Percentiles rank a stretch among this genome's conserved stretches.
phyloP scores from a whole-genome alignment of 257 asterid species.

The Hygrophila difformis region DNA sequence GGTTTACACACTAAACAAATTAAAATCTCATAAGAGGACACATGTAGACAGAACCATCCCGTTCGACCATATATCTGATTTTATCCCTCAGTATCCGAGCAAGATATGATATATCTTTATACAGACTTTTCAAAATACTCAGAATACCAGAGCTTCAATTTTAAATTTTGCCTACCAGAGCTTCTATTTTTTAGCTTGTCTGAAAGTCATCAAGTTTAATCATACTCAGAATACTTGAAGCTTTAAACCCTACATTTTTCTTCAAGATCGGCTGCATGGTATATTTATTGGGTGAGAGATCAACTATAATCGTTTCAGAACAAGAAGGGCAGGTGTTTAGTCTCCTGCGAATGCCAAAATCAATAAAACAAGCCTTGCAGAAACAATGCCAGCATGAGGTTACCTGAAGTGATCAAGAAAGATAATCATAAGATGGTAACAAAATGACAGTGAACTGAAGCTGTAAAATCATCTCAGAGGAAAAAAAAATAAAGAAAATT shows the following conservation, averaged over 20 bases:
- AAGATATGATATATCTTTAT: too few species aligned
- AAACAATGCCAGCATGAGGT: constrained; percentile 73
- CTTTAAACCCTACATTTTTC: constrained; percentile 55
- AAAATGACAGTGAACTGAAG: background rate
- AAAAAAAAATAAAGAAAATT: background rate
- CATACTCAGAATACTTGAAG: constrained; percentile 78
- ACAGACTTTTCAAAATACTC: constrained; percentile 28
- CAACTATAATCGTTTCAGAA: constrained; percentile 77
- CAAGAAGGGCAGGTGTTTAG: constrained; percentile 77
- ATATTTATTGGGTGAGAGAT: too few species aligned
- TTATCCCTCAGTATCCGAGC: too few species aligned
- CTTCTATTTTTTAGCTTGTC: constrained; percentile 87
- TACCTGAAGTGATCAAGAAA: constrained; percentile 34
- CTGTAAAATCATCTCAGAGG: background rate
- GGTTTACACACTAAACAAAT: too few species aligned
- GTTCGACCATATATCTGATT: too few species aligned
- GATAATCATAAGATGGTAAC: background rate
- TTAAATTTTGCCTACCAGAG: constrained; percentile 70
- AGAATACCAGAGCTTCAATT: background rate
- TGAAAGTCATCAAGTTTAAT: constrained; percentile 65
- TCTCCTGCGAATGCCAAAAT: constrained; percentile 56
- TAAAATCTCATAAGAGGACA: too few species aligned
- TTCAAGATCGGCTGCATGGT: constrained; percentile 41
- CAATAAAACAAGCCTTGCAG: constrained; percentile 83
- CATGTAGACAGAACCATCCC: too few species aligned